A percentile compares a stretch with the other conserved stretches of the same genome.
Conservation (phyloP, 2,329 filamentous ascomycete species). For the Fonsecaea multimorphosa region DNA sequence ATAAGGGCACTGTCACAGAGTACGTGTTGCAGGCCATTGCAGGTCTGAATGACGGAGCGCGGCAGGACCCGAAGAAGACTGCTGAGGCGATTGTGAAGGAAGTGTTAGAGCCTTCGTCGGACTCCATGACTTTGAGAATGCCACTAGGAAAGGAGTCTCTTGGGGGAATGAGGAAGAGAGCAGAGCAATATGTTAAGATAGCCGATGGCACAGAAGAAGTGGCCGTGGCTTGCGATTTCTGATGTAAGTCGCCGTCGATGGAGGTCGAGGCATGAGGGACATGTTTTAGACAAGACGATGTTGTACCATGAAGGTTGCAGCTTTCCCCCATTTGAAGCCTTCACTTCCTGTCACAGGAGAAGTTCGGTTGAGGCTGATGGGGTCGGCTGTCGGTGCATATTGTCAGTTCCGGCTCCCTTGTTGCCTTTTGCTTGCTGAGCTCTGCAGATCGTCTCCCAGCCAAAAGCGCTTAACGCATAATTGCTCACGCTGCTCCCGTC, state of each 20-base stretch:
- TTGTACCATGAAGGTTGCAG: neutral
- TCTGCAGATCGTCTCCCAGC: neutral
- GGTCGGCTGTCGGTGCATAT: no score
- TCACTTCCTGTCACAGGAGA: neutral
- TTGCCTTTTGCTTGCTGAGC: neutral
- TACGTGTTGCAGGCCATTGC: slow-evolving; percentile 20
- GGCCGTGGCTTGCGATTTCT: slow-evolving; percentile 22
- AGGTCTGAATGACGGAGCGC: slow-evolving; percentile 33
- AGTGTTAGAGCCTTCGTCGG: slow-evolving; percentile 42
- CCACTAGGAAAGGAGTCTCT: slow-evolving; percentile 48
- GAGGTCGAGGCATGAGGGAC: neutral
- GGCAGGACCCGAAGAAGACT: slow-evolving; percentile 46
- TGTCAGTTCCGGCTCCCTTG: no score
- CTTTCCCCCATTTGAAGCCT: neutral
- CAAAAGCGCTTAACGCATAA: neutral
- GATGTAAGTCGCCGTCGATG: neutral
- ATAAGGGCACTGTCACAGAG: slow-evolving; percentile 23
- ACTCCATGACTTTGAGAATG: slow-evolving; percentile 44
- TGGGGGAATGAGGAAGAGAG: slow-evolving; percentile 34
- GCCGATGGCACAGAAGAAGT: slow-evolving; percentile 11
- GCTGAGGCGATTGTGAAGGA: slow-evolving; percentile 47
- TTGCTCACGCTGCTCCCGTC: neutral
- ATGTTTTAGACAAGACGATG: neutral
- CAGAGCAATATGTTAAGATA: slow-evolving; percentile 1
- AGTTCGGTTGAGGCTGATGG: no score